Conservation (phyloP, 2,329 filamentous ascomycete species). For the Colletotrichum tamarilloi region DNA sequence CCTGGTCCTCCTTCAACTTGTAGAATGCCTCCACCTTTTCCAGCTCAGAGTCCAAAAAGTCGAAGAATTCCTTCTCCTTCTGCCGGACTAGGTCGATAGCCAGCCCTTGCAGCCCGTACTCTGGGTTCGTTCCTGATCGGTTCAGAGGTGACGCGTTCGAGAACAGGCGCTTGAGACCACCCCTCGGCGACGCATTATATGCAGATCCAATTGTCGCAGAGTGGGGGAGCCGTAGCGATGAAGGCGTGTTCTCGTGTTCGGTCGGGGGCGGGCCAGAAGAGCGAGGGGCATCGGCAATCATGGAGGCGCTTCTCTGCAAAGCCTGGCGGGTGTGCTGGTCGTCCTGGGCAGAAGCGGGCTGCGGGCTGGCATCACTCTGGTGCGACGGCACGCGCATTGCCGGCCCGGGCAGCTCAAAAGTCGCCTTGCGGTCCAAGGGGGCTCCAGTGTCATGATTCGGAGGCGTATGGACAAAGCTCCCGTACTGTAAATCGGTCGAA, state of each 20-base stretch:
- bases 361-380: slow-evolving; percentile 38
- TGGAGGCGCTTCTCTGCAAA: slow-evolving; percentile 51
- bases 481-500: slow-evolving; percentile 58
- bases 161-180: slow-evolving; percentile 52
- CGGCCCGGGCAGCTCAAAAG: slow-evolving; percentile 65
- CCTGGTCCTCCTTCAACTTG: slow-evolving; percentile 86
- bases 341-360: slow-evolving; percentile 28
- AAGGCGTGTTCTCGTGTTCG: slow-evolving; percentile 15
- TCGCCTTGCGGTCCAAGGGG: slow-evolving; percentile 34
- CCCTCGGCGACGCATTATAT: slow-evolving; percentile 16
- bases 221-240: slow-evolving; percentile 20
- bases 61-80: slow-evolving; percentile 85
- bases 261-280: not conserved
- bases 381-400: slow-evolving; percentile 57
- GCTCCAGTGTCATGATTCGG: slow-evolving; percentile 43
- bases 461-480: slow-evolving; percentile 62
- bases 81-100: slow-evolving; percentile 71
- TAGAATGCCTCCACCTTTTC: slow-evolving; percentile 96
- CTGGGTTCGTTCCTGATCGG: slow-evolving; percentile 48
- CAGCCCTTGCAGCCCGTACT: slow-evolving; percentile 57
- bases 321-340: slow-evolving; percentile 41
- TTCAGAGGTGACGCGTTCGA: slow-evolving; percentile 50
- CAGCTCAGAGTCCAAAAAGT: slow-evolving; percentile 84
- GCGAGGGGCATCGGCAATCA: slow-evolving; percentile 11
- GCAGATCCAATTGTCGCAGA: slow-evolving; percentile 23